These are phyloP conservation scores for Abrus pulchellus DNA, from an alignment of 306 rosid genomes.

Conservation along the genomic window DNA sequence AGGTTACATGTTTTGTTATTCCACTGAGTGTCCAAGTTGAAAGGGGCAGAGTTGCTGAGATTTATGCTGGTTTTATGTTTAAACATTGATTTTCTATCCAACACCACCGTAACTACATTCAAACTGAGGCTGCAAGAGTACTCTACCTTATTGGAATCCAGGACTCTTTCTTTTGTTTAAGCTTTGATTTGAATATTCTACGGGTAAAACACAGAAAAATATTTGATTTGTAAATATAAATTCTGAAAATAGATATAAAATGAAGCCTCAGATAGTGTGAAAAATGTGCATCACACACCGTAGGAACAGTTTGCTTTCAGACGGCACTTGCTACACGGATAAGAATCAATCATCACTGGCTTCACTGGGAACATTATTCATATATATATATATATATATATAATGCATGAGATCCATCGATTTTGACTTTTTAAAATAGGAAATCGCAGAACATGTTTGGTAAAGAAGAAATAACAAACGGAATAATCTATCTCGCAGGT, in stretches of 20 bases:
- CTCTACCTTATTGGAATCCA: neutral
- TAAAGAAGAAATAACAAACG: neutral
- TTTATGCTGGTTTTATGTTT: neutral
- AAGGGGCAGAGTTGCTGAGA: neutral
- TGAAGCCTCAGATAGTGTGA: conserved; percentile 41
- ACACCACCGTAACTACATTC: neutral
- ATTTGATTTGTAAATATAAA: neutral
- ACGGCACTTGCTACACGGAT: conserved; percentile 46
- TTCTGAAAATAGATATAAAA: neutral
- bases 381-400: neutral
- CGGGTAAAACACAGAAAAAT: neutral
- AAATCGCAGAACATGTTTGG: neutral
- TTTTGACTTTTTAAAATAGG: neutral
- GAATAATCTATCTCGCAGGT: neutral
- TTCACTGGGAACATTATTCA: neutral
- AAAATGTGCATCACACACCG: conserved; percentile 35
- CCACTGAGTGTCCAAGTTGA: neutral
- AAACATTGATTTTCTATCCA: neutral
- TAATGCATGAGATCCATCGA: neutral
- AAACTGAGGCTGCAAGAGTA: neutral
- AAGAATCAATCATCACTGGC: conserved; percentile 40
- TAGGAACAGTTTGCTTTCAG: conserved; percentile 18
- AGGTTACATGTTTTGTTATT: too few species aligned
- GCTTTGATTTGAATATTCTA: neutral
- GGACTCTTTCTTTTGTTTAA: neutral